Evolutionary conservation across 352 stramenopile genomes (phyloP).

Genomic region (Aphanomyces astaci): DNA sequence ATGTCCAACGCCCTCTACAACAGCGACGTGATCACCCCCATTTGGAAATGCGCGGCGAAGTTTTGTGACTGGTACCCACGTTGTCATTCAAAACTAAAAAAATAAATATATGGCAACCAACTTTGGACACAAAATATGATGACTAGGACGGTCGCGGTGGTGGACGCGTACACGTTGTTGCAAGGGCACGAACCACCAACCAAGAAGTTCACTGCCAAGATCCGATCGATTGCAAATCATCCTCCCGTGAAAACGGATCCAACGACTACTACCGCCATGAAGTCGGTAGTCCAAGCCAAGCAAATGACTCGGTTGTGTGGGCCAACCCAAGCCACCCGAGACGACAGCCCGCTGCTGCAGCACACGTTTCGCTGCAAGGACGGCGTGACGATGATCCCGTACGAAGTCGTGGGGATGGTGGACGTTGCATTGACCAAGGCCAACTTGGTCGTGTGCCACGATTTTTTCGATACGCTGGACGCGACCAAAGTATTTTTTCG

Average conservation of each 20-base stretch:
- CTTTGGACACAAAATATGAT: not conserved
- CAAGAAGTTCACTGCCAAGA: not conserved
- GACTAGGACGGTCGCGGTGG: conserved; percentile 40
- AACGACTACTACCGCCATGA: not conserved
- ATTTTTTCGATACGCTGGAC: conserved; percentile 91
- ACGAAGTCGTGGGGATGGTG: conserved; percentile 66
- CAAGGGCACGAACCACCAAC: not conserved
- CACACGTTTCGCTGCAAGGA: conserved; percentile 61
- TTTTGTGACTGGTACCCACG: conserved; percentile 81
- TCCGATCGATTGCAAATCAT: not conserved
- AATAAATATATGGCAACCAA: not conserved
- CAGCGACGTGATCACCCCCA: conserved; percentile 48
- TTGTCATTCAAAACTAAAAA: not conserved
- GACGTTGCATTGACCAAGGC: conserved; percentile 50
- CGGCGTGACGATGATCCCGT: conserved; percentile 71
- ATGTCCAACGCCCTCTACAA: conserved; percentile 63
- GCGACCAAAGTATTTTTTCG: conserved; percentile 84
- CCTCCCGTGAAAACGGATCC: not conserved
- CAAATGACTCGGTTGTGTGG: conserved; percentile 67
- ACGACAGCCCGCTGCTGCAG: conserved; percentile 1
- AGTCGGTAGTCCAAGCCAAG: conserved; percentile 48
- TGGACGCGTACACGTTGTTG: conserved; percentile 62
- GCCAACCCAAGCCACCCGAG: conserved; percentile 33
- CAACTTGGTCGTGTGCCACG: conserved; percentile 87
- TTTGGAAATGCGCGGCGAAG: conserved; percentile 78